Conservation (phyloP, 306 rosid genomes). For the Prunus persica region Prunus_persica_NCBIv2 NC_034009.1:5058001-5058500, state of each 20-base stretch:
- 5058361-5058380: background rate
- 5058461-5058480: background rate
- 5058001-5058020: no score
- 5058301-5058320: background rate
- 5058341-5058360: background rate
- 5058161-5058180: fast-evolving
- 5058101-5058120: fast-evolving
- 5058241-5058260: background rate
- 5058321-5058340: background rate
- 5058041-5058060: no score
- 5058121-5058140: fast-evolving
- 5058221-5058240: no score
- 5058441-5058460: background rate
- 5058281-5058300: background rate
- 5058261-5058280: background rate
- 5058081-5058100: fast-evolving
- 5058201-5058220: background rate
- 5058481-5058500: background rate
- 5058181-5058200: background rate
- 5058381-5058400: background rate
- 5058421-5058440: background rate
- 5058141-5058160: no score
- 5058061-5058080: no score
- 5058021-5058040: background rate
- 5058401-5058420: background rate